Evolutionary conservation across 768 basidiomycete species (phyloP), one percentile per base, ranked within the genome.

Genomic region (Tricholoma flavovirens): DNA sequence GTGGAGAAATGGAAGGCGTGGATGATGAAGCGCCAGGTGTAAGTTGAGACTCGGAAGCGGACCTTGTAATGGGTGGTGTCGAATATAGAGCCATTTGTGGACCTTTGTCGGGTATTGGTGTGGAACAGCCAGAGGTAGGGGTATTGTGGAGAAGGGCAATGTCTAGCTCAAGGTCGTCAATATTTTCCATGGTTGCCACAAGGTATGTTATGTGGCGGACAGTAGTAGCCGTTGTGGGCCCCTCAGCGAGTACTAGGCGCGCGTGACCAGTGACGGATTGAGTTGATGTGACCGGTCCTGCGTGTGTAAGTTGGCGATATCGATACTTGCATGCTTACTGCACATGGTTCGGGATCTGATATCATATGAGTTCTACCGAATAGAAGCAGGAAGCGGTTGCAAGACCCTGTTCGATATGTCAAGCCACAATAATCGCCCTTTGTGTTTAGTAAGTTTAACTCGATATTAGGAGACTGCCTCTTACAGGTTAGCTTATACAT

Each of bases 121-220:
- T 26, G 15, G 56, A 58, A 29, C 53, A 26, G 52, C 53, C 35
- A 21, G 57, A 46, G 35, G 53, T 56, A 6, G n/a, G n/a, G n/a
- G 53, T 30, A 43, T 54, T 42, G 12, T 51, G 26, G 11, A 55
- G 42, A 45, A 53, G 58, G 38, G 58, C 49, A 12, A 62, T 42
- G 12, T 63, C 59, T 32, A 61, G 63, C 51, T 64, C 63, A 29
- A 64, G 53, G 1, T 64, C 65, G 38, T 64, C 63, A 50, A 60
- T 29, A 64, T 59, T 24, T 60, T 51, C 64, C 69, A 67, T 40
- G 65, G 55, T 51, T 56, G 38, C 10, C 60, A 56, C 51, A n/a
- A n/a, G n/a, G n/a, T n/a, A n/a, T n/a, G n/a, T 52, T 55, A 53
- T 46, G 56, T 59, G 63, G 63, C 54, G 58, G 50, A 4, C 30